phyloP scores from a whole-genome alignment of 2,329 filamentous ascomycete species.

The Xylaria sp. region DNA sequence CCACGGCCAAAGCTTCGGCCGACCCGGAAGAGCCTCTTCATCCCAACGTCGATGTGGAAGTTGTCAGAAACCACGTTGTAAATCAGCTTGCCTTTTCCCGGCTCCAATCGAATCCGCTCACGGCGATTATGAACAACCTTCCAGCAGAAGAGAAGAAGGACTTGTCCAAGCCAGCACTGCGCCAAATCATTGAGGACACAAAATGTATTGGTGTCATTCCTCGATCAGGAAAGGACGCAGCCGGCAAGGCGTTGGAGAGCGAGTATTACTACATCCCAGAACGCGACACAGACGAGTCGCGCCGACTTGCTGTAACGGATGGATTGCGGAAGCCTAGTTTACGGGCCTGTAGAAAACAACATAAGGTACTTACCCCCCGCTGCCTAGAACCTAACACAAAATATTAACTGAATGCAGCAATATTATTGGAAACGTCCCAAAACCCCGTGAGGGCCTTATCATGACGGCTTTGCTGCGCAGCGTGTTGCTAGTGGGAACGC shows the following conservation, averaged over 20 bases:
- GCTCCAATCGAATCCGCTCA: conserved; percentile 89
- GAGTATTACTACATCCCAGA: conserved; percentile 98
- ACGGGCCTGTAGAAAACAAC: conserved; percentile 90
- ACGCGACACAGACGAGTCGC: conserved; percentile 80
- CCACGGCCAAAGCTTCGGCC: conserved; percentile 42
- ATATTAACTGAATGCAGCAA: conserved; percentile 61
- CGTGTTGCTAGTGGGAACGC: conserved; percentile 1
- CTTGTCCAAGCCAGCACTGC: conserved; percentile 72
- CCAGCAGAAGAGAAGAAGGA: conserved; percentile 72
- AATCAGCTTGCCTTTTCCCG: conserved; percentile 97
- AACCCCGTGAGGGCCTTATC: conserved; percentile 60
- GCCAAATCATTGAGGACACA: conserved; percentile 76
- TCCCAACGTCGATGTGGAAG: conserved; percentile 53
- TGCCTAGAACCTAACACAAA: conserved; percentile 24
- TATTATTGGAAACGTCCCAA: conserved; percentile 75
- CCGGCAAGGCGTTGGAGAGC: conserved; percentile 91
- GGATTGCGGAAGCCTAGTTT: conserved; percentile 89
- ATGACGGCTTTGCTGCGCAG: conserved; percentile 3
- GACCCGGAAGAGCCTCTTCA: conserved; percentile 48
- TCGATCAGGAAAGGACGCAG: conserved; percentile 93
- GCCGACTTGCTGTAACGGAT: conserved; percentile 84
- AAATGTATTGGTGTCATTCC: conserved; percentile 87
- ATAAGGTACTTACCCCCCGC: conserved; percentile 77
- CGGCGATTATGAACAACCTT: conserved; percentile 87
- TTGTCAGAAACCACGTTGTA: conserved; percentile 84